phyloP scores from a whole-genome alignment of 140 eudicot species.

The Flaveria floridana region DNA sequence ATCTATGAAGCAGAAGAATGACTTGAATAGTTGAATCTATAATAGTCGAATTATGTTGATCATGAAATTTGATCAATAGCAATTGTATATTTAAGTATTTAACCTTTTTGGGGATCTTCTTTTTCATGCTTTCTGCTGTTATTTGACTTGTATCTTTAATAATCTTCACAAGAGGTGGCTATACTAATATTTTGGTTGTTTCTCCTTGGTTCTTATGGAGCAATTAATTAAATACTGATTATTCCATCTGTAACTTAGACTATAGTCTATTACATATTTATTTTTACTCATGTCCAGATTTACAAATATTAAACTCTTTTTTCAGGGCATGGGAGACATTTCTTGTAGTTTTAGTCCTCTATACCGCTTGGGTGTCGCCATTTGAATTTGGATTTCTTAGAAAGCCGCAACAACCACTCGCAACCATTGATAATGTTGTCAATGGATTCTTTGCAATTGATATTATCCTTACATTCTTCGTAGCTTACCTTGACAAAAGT shows the following conservation, averaged over 20 bases:
- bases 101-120: neutral
- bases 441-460: conserved; percentile 80
- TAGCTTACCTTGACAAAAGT: conserved; percentile 72
- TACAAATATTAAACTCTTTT: neutral
- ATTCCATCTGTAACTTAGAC: conserved; percentile 16
- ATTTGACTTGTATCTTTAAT: neutral
- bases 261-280: conserved; percentile 5
- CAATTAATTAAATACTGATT: conserved; percentile 5
- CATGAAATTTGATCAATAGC: conserved; percentile 16
- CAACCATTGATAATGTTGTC: conserved; percentile 67
- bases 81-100: too few species aligned
- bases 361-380: conserved; percentile 97
- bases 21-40: conserved; percentile 19
- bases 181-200: conserved; percentile 22
- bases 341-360: conserved; percentile 72
- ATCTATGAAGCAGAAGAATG: conserved; percentile 21
- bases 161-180: conserved; percentile 12
- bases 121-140: neutral
- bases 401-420: conserved; percentile 54
- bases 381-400: conserved; percentile 78
- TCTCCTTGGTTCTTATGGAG: conserved; percentile 12
- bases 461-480: conserved; percentile 80
- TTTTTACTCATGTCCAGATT: conserved; percentile 10
- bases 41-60: neutral
- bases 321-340: conserved; percentile 84